Base-by-base conservation (phyloP, 1,284 basidiomycete genomes). In the Athelia psychrophila region DNA sequence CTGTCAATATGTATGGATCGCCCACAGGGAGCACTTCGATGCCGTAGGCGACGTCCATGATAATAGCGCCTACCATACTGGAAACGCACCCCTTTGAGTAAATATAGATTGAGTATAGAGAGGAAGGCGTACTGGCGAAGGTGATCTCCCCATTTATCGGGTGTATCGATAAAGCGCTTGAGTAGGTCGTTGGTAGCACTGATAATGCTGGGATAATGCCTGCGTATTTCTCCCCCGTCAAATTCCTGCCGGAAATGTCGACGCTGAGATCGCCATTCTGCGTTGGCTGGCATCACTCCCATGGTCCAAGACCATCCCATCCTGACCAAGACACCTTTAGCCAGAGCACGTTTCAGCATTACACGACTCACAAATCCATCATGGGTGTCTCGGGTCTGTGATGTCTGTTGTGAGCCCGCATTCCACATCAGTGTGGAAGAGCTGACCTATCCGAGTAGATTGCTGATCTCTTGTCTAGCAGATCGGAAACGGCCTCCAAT, bases 371-470 rank as follows among this genome's bases (percentile, higher is more conserved):
- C 27, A 30, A 30, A 6, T 30, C 6, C 27, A 30, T 13, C 27
- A 30, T 30, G 27, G 27, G 27, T 30, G 13, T 30, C 27, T 30
- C 27, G 5, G 27, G 27, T 13, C 27, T 30, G 5, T 13, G 13
- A 30, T 6, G 27, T 5, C 13, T 30, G n/a, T 30, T 13, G 27
- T 30, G 27, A 30, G 27, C 27, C 13, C 13, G 27, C 27, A 30
- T 30, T 13, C 27, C 27, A 30, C 19, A 35, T 15, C 35, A 19
- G 18, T 19, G 6, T 19, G n/a, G 8, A 42, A 18, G 6, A 3
- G 55, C 56, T 18, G 45, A 69, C 69, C 75, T 65, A 44, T 64
- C 65, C 3, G 70, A 79, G 60, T 76, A 76, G 5, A 67, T 69
- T 1, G 67, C 62, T 0, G 71, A 71, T 9, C 70, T 61, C 51